Base-by-base conservation (phyloP, 2,329 filamentous ascomycete genomes). In the Byssochlamys sp. region DNA sequence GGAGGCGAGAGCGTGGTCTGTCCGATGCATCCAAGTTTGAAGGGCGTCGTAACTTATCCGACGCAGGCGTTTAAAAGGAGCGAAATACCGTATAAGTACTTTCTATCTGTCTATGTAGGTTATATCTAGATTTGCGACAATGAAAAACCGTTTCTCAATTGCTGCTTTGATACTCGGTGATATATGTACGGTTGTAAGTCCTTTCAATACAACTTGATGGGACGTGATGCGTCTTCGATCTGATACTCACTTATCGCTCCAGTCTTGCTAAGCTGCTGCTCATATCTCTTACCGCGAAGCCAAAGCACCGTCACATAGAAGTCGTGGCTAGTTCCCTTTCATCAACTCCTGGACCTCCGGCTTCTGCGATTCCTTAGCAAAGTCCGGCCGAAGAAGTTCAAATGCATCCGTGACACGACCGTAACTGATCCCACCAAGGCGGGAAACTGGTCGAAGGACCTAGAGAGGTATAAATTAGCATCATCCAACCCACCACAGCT, bases 351-450 rank as follows among this genome's bases (percentile, higher is more conserved):
- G 39, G 19, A 45, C n/a, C 19, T 45, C 39, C n/a, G 14, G 4
- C 39, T 19, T 45, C 39, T 45, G 39, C n/a, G 39, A 45, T 14
- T 24, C 39, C n/a, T 45, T 45, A 3, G 39, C 39, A 45, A 58
- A 56, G 54, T 56, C 0, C 81, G 85, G 48, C 89, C 77, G 1
- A 45, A 81, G 83, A 25, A 96, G 73, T 77, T 96, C 91, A 28
- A 90, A 75, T 0, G 77, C 86, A 61, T 91, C 84, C 0, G 81
- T 85, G 0, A 82, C 77, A 51, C 91, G 81, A 0, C 81, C 87
- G 70, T 96, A 97, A 0, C 87, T 87, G 65, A 96, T 95, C 1
- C 92, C 92, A 28, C 92, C 92, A 26, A 96, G 67, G 39, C 92
- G 83, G 61, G 84, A 84, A 12, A 96, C 80, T 0, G 92, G 90